These are phyloP conservation scores for Solanum aculeatissimum DNA, from an alignment of 305 asterid genomes.

Conservation along the genomic window DNA sequence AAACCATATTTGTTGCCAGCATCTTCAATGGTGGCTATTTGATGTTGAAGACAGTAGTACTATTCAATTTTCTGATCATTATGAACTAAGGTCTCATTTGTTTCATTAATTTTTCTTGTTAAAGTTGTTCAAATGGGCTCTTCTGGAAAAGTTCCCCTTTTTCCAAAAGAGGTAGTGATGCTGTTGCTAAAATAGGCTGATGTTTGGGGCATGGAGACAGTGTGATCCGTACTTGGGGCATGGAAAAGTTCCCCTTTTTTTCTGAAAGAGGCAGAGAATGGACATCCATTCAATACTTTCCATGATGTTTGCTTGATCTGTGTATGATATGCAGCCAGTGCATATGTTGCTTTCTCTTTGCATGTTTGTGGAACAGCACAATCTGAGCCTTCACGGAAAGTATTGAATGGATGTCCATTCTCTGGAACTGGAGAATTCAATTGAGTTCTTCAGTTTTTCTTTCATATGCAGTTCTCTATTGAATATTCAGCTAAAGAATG, in stretches of 20 bases:
- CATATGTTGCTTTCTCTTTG: neutral
- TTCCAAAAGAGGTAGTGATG: neutral
- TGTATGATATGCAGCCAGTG: slow-evolving; percentile 25
- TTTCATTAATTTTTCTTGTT: neutral
- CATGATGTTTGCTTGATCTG: neutral
- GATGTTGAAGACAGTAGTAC: neutral
- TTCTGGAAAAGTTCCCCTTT: neutral
- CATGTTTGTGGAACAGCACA: neutral
- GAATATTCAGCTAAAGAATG: neutral
- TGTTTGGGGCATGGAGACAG: neutral
- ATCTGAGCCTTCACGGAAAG: neutral
- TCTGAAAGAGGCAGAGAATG: too few species aligned
- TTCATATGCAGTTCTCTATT: neutral
- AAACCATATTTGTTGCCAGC: neutral
- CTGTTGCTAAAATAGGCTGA: neutral
- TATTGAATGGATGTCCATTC: neutral
- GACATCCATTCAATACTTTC: too few species aligned
- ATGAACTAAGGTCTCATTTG: neutral
- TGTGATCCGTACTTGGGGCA: too few species aligned
- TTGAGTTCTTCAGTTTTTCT: neutral
- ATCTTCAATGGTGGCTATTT: neutral
- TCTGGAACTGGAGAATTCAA: neutral
- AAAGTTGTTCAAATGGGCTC: neutral
- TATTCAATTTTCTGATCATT: neutral
- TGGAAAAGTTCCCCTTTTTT: too few species aligned